Evolutionary conservation across 345 rosid genomes (phyloP), one percentile per base, ranked within the genome.

Genomic region (Populus deltoides): DNA sequence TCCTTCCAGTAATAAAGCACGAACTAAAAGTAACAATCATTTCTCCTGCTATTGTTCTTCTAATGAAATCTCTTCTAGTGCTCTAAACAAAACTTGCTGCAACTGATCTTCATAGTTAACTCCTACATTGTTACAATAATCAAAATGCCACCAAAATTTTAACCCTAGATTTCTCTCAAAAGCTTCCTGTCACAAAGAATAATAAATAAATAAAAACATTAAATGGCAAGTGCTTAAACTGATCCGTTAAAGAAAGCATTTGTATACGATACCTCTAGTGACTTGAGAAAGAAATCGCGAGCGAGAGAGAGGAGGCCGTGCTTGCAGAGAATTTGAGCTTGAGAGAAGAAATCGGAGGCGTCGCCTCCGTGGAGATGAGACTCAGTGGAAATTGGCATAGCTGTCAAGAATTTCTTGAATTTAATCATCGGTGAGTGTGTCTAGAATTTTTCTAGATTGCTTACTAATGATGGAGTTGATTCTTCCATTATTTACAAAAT

Each of bases 111-210:
- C 93, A 73, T 79, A 79, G 67, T 68, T 78, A 59, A 43, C 63
- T 3, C 55, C 80, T 43, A 82, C 63, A 47, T 86, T 55, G 78
- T 77, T 78, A 77, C 85, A 92, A 59, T 61, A 85, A 66, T 92
- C 95, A 81, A 93, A 92, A 83, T 87, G 87, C 77, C 53, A 85
- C 97, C 94, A 93, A 90, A 96, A 92, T 78, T 84, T 90, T 10
- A 82, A 82, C 1, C 85, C 89, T 3, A 90, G 82, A 9, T 78
- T 83, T 82, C 70, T 87, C 86, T 93, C 92, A 72, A 93, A 93
- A 43, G 83, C 74, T 84, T 84, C 89, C 98, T 96, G 91, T 68
- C 67, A 83, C 31, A 66, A 76, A 47, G 66, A 71, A 6, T 45
- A 49, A 7, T 25, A 22, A 75, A 31, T 24, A 47, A 16, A 33